A percentile compares a stretch with the other conserved stretches of the same genome.
Evolutionary conservation across 192 early-diverging fungal genomes (phyloP).

Genomic region (Gaertneriomyces semiglobifer): DNA sequence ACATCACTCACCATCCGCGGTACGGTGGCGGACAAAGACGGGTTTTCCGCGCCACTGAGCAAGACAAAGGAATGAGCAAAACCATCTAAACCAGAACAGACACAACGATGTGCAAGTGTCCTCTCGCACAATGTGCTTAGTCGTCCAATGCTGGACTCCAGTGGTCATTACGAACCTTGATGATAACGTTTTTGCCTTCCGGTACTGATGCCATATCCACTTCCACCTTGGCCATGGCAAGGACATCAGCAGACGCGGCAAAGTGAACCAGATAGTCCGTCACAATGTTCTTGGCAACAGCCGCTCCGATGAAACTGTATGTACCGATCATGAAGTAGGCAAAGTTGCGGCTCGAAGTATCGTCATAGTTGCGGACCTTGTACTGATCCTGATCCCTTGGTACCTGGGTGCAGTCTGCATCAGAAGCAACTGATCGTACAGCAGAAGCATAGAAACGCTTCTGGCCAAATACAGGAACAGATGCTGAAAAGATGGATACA

Average conservation of each 20-base stretch:
- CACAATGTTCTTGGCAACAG: conserved; percentile 85
- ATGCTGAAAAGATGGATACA: background rate
- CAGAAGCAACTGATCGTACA: conserved; percentile 19
- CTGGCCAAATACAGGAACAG: conserved; percentile 24
- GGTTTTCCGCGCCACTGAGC: conserved; percentile 95
- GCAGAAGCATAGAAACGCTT: conserved; percentile 42
- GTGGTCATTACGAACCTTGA: conserved; percentile 58
- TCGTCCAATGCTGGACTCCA: background rate
- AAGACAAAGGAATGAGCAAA: conserved; percentile 2
- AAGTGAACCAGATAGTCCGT: conserved; percentile 79
- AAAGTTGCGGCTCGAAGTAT: conserved; percentile 36
- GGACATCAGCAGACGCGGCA: conserved; percentile 95
- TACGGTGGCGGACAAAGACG: conserved; percentile 95
- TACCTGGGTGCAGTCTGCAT: conserved; percentile 22
- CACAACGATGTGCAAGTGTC: no score
- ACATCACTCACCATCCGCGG: conserved; percentile 54
- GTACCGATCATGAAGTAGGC: conserved; percentile 95
- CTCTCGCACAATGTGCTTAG: no score
- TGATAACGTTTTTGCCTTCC: conserved; percentile 91
- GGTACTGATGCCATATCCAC: conserved; percentile 88
- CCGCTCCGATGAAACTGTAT: conserved; percentile 75
- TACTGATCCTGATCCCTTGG: conserved; percentile 35
- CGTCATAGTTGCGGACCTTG: conserved; percentile 37
- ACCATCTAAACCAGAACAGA: background rate
- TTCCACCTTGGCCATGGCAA: conserved; percentile 97